Percentiles rank a stretch among this genome's conserved stretches.
Evolutionary conservation across 2,329 filamentous ascomycete genomes (phyloP).

Genomic region (Chaetomium sp.): DNA sequence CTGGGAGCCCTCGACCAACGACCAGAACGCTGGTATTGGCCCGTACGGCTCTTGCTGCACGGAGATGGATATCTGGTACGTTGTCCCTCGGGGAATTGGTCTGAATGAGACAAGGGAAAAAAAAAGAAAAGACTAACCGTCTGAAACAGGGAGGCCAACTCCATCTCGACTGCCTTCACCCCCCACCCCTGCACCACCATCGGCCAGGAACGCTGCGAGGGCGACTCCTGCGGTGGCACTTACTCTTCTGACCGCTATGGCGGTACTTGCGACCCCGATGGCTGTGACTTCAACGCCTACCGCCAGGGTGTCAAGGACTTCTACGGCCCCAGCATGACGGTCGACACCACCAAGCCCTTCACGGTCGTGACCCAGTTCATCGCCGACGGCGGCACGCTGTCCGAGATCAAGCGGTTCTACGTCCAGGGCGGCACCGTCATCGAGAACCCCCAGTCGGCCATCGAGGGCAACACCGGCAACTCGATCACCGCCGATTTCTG

Average conservation of each 20-base stretch:
- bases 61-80: conserved; percentile 47
- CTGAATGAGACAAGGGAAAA: no score
- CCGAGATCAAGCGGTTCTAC: conserved; percentile 59
- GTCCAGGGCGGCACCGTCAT: conserved; percentile 56
- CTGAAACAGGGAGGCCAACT: conserved; percentile 52
- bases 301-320: conserved; percentile 58
- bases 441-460: conserved; percentile 41
- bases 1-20: conserved; percentile 45
- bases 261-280: conserved; percentile 61
- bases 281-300: conserved; percentile 65
- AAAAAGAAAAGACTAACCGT: no score
- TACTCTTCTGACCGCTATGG: conserved; percentile 49
- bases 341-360: conserved; percentile 54
- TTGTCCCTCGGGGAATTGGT: no score
- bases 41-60: conserved; percentile 50
- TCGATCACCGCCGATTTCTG: conserved; percentile 53
- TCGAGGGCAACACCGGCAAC: conserved; percentile 33
- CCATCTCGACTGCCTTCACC: conserved; percentile 56
- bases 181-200: conserved; percentile 55
- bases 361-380: conserved; percentile 64
- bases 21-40: conserved; percentile 48
- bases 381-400: conserved; percentile 44
- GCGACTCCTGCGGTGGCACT: conserved; percentile 47
- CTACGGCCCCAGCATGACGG: conserved; percentile 51
- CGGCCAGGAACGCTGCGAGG: conserved; percentile 45